Evolutionary conservation across 2,329 filamentous ascomycete genomes (phyloP).

Genomic region (Penicillium sp.): DNA sequence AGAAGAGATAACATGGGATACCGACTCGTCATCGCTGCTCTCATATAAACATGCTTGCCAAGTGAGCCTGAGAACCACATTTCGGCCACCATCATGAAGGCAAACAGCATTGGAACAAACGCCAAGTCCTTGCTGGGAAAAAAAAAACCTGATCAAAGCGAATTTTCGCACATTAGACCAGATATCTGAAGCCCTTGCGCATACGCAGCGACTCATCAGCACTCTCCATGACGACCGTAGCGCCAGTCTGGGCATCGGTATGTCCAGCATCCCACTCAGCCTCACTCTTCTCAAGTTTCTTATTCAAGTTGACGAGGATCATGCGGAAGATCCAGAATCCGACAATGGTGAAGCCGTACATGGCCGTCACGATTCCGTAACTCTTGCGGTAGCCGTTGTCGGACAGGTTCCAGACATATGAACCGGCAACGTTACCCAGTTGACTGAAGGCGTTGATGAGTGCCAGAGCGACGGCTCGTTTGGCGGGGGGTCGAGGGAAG

Average conservation of each 20-base stretch:
- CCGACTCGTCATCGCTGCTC: too few species aligned
- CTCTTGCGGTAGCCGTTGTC: slow-evolving; percentile 62
- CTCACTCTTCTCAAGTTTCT: slow-evolving; percentile 21
- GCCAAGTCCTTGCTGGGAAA: too few species aligned
- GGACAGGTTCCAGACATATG: slow-evolving; percentile 61
- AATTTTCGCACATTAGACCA: slow-evolving; percentile 18
- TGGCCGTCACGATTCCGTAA: slow-evolving; percentile 63
- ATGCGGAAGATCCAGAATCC: slow-evolving; percentile 46
- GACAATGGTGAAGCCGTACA: slow-evolving; percentile 60
- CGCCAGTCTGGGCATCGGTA: slow-evolving; percentile 1
- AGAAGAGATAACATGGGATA: too few species aligned
- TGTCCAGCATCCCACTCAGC: slow-evolving; percentile 8
- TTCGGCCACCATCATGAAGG: too few species aligned
- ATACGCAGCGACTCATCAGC: slow-evolving; percentile 24
- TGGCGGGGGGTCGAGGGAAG: slow-evolving; percentile 70
- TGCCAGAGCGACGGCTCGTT: slow-evolving; percentile 68
- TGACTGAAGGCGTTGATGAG: slow-evolving; percentile 69
- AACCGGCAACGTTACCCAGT: slow-evolving; percentile 59
- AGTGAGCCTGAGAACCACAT: too few species aligned
- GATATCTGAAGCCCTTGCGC: slow-evolving; percentile 30
- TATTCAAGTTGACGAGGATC: slow-evolving; percentile 42
- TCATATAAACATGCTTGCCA: too few species aligned
- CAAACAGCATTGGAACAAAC: too few species aligned
- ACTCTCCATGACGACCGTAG: slow-evolving; percentile 14
- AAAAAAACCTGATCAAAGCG: background rate